Evolutionary conservation across 768 basidiomycete species (phyloP), one percentile per base, ranked within the genome.

Genomic region (Mycena alexandri): DNA sequence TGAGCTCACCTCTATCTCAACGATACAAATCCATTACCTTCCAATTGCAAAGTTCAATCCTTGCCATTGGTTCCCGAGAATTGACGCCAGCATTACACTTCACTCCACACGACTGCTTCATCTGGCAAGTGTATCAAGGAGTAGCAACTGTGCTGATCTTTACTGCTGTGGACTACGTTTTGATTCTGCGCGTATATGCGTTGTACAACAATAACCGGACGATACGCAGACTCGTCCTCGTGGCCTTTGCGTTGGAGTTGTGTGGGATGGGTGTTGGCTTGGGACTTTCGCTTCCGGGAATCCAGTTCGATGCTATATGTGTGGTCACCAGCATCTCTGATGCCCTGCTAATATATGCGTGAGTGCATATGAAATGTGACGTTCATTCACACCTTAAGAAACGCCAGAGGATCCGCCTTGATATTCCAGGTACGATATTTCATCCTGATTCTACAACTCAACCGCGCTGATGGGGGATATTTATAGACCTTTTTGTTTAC

Each of bases 81-180:
- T 61, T 81, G 22, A 77, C 79, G 17, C 77, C 81, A 3, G 68
- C 62, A 5, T 78, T 82, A 38, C 74, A 78, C 44, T 83, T 82
- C 67, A 79, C 82, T 2, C 58, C 64, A 11, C 79, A 80, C 61
- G 81, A 77, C 44, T 84, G 83, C 69, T 84, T 77, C 71, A 79
- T 82, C 56, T 84, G 82, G 82, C 76, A 82, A 65, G 73, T 82
- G 16, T 83, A 79, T 59, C 82, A 83, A 73, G 82, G 77, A 19
- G 74, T 78, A 10, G 78, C 78, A 13, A 72, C 78, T 16, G 63
- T 76, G 10, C 48, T 69, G 1, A 71, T 83, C 29, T 72, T 81
- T 17, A 63, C 67, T 3, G 72, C 70, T 12, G 80, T 82, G 13
- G 82, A 84, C 67, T 77, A 77, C 16, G 75, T 84, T 42, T 74